Evolutionary conservation across 2,329 filamentous ascomycete species (phyloP).

Genomic region (Sporothrix pseudoabietina): DNA sequence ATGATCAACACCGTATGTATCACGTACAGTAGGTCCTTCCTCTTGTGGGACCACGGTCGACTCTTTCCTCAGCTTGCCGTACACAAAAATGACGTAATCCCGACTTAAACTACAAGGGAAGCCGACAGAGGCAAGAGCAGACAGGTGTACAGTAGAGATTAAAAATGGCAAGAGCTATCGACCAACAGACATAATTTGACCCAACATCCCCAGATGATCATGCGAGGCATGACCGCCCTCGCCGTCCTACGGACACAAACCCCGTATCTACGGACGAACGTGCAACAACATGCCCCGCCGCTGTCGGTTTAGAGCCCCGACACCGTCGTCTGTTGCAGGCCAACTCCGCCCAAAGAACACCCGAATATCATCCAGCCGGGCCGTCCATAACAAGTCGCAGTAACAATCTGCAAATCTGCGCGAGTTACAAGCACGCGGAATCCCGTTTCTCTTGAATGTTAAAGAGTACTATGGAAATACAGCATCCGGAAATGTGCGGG

Average conservation of each 20-base stretch:
- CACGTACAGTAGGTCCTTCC: background rate
- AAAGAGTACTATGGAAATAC: background rate
- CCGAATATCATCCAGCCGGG: constrained; percentile 20
- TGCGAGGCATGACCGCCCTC: background rate
- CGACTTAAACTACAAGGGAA: background rate
- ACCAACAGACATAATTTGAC: background rate
- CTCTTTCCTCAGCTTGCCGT: background rate
- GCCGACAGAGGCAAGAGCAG: background rate
- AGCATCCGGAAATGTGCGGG: constrained; percentile 7
- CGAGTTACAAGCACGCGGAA: background rate
- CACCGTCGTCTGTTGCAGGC: background rate
- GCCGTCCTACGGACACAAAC: background rate
- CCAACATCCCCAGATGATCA: background rate
- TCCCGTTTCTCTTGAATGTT: background rate
- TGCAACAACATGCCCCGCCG: background rate
- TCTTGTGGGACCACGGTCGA: background rate
- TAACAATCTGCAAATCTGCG: background rate
- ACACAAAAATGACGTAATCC: background rate
- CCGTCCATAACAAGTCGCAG: background rate
- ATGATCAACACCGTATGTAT: background rate
- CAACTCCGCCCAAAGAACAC: background rate
- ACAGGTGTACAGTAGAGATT: too few species aligned
- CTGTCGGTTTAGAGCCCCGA: background rate
- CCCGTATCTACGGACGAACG: constrained; percentile 9
- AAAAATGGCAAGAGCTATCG: background rate